These are phyloP conservation scores for Fusarium gaditjirri DNA, from an alignment of 2,329 filamentous ascomycete genomes.

Conservation along the genomic window DNA sequence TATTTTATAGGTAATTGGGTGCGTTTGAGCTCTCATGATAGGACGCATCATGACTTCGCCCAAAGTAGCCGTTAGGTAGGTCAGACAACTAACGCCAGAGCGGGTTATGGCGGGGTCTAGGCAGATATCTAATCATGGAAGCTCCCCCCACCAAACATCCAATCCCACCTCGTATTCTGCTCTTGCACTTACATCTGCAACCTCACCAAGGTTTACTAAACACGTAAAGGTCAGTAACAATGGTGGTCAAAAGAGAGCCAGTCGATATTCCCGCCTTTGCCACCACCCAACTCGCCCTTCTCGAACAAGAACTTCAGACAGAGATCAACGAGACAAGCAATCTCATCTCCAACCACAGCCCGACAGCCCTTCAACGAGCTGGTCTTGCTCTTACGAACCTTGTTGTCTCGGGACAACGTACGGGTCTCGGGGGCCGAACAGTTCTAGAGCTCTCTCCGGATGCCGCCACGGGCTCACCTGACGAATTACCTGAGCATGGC, in stretches of 20 bases:
- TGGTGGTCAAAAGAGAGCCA: conserved; percentile 53
- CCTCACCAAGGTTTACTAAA: background rate
- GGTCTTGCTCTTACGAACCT: conserved; percentile 86
- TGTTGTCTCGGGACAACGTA: conserved; percentile 78
- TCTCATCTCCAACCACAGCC: conserved; percentile 74
- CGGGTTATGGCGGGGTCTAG: conserved; percentile 36
- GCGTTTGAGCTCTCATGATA: conserved; percentile 9
- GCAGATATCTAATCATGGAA: background rate
- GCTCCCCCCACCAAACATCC: conserved; percentile 17
- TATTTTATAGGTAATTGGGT: background rate
- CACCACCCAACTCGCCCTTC: conserved; percentile 73
- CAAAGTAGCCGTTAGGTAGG: background rate
- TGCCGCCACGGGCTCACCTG: conserved; percentile 66
- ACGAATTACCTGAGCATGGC: conserved; percentile 77
- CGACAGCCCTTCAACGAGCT: conserved; percentile 75
- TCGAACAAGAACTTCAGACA: conserved; percentile 76
- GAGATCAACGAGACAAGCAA: conserved; percentile 76
- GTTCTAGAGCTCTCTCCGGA: conserved; percentile 84
- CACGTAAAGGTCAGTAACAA: conserved; percentile 28
- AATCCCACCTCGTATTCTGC: conserved; percentile 28
- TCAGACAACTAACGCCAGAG: conserved; percentile 26
- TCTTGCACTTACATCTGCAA: conserved; percentile 13
- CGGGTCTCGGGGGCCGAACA: conserved; percentile 89
- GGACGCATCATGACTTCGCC: conserved; percentile 6
- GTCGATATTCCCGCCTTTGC: conserved; percentile 76